Evolutionary conservation across 768 basidiomycete genomes (phyloP), one percentile per base, ranked within the genome.

Genomic region (Rickenella mellea): DNA sequence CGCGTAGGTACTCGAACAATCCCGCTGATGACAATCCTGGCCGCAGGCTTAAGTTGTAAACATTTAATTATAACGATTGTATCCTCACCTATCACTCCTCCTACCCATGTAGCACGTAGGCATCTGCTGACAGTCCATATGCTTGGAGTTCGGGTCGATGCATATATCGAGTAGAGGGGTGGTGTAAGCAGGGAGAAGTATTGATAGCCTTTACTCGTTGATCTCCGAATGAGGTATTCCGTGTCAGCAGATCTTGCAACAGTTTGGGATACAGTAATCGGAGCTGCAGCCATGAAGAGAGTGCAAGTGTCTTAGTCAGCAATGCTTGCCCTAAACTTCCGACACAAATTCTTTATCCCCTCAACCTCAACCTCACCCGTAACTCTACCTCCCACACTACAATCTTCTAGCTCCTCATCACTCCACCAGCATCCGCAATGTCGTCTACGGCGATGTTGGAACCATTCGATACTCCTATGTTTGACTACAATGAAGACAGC

Each of bases 101-200:
- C 79, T 4, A 79, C 52, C 85, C 83, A 87, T 12, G 82, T 82
- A 25, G 83, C 77, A 10, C 83, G 76, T 27, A 88, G 66, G 12
- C 79, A 51, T 21, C 71, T 71, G 51, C 83, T 87, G 29, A 79
- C 51, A 6, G 70, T 71, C 42, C 86, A 61, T 22, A 74, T 66
- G 6, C 19, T 22, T 6, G 33, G 77, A 44, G 70, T 75, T 48
- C 74, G 69, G 26, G 67, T 64, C 26, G 83, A 48, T 9, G 74
- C 56, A 47, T 76, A 70, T 1, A 66, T 68, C 5, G 68, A 58
- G 48, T 87, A 88, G 5, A 67, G 57, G 7, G 82, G 77, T 10
- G 83, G 82, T 1, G 69, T 65, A 30, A 85, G 48, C 21, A 84
- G 50, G 5, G 85, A 86, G 42, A 73, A 64, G 30, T 76, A 47